Evolutionary conservation across 106 monocot genomes (phyloP).

Genomic region (Platanthera zijinensis): DNA sequence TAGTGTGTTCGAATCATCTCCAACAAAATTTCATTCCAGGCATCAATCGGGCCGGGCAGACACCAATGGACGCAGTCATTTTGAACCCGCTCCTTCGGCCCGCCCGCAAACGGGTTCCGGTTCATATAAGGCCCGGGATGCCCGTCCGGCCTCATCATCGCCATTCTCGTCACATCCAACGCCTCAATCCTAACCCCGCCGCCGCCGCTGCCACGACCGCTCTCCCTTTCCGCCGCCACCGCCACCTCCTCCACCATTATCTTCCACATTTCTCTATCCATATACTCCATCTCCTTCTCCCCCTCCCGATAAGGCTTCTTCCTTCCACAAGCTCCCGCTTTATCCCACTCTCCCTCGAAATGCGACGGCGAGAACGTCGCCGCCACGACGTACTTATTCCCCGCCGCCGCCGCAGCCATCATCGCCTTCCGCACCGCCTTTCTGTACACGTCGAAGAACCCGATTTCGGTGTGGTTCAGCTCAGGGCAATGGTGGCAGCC

Average conservation of each 20-base stretch:
- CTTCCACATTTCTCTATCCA: slow-evolving; percentile 1
- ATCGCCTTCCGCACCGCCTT: too few species aligned
- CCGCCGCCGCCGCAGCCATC: too few species aligned
- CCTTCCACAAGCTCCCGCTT: slow-evolving; percentile 13
- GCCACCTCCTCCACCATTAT: slow-evolving; percentile 5
- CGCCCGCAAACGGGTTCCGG: neutral
- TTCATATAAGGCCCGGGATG: slow-evolving; percentile 12
- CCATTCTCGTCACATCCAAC: slow-evolving; percentile 11
- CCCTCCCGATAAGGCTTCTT: slow-evolving; percentile 1
- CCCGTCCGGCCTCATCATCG: slow-evolving; percentile 16
- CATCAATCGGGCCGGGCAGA: slow-evolving; percentile 18
- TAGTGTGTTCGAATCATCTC: too few species aligned
- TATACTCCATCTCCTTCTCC: neutral
- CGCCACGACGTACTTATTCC: neutral
- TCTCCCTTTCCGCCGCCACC: slow-evolving; percentile 4
- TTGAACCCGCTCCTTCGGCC: neutral
- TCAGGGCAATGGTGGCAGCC: slow-evolving; percentile 16
- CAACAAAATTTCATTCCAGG: slow-evolving; percentile 13
- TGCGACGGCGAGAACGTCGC: slow-evolving; percentile 15
- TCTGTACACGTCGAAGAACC: too few species aligned
- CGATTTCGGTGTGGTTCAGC: neutral
- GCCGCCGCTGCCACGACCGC: neutral
- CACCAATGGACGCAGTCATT: slow-evolving; percentile 44
- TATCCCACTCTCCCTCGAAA: slow-evolving; percentile 21
- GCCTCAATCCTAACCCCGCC: slow-evolving; percentile 7